A percentile compares a stretch with the other conserved stretches of the same genome.
Evolutionary conservation across 75 land plant species (phyloP).

Genomic region (Cunninghamia lanceolata): DNA sequence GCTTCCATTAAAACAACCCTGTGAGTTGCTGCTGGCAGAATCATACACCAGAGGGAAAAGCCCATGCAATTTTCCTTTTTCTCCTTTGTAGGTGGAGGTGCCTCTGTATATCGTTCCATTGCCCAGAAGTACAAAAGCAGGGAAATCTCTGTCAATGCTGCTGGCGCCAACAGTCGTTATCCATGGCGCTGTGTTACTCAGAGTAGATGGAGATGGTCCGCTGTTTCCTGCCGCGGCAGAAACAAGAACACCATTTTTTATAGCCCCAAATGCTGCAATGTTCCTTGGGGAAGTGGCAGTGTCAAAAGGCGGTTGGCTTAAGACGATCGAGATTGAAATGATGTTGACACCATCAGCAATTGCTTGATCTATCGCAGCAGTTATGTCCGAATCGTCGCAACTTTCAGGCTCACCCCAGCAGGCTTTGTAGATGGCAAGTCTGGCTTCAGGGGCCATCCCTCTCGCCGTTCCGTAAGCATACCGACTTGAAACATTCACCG

Average conservation of each 20-base stretch:
- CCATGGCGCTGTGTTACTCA: slow-evolving; percentile 40
- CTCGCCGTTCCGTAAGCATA: slow-evolving; percentile 19
- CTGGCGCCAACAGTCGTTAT: slow-evolving; percentile 38
- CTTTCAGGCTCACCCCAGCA: slow-evolving; percentile 15
- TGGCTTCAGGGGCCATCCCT: slow-evolving; percentile 31
- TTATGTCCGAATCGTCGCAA: slow-evolving; percentile 20
- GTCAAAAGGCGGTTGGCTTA: not conserved
- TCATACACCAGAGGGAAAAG: slow-evolving; percentile 52
- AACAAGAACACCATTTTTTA: not conserved
- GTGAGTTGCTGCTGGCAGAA: slow-evolving; percentile 31
- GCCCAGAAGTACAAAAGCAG: slow-evolving; percentile 65
- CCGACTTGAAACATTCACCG: slow-evolving; percentile 16
- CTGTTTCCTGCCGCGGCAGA: slow-evolving; percentile 27
- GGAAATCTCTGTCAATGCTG: slow-evolving; percentile 67
- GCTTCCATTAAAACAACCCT: slow-evolving; percentile 53
- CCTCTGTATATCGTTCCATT: slow-evolving; percentile 52
- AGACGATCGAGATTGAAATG: slow-evolving; percentile 37
- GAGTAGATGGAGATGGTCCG: not conserved
- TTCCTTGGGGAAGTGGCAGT: slow-evolving; percentile 15
- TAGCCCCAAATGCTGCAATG: slow-evolving; percentile 18
- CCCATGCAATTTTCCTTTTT: slow-evolving; percentile 11
- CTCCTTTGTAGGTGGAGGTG: slow-evolving; percentile 63
- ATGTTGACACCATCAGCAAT: slow-evolving; percentile 47
- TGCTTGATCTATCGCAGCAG: slow-evolving; percentile 37
- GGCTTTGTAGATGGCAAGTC: slow-evolving; percentile 33